Base-by-base conservation (phyloP, 2,329 filamentous ascomycete species). In the Alternaria longipes region DNA sequence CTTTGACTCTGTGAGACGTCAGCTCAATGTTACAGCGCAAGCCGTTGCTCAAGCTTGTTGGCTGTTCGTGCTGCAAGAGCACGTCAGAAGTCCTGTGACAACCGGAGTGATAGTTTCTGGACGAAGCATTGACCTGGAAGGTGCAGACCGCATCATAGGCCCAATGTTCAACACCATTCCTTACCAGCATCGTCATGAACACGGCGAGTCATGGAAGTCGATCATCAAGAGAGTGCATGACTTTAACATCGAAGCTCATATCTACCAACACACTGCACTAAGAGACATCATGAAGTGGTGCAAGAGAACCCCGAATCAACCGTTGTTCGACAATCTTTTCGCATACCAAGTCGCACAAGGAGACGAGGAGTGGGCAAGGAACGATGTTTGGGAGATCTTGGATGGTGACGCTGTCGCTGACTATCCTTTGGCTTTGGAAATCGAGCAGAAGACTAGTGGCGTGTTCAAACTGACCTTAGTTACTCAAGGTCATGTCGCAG, bases 141-240 rank as follows among this genome's bases (percentile, higher is more conserved):
- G 83, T 2, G 85, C 89, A 2, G 90, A 93, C 47, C 74, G 83
- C 22, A 86, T 91, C 1, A 85, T 95, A 42, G 94, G 94, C 0
- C 94, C 94, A 0, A 80, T 97, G 20, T 97, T 97, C 84, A 97
- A 97, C 74, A 97, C 93, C 0, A 81, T 97, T 1, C 93, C 94
- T 0, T 93, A 91, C 73, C 84, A 86, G 56, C 78, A 88, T 34
- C 73, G 80, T 6, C 66, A 85, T 14, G 62, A 78, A 7, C 64
- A 75, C 0, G 71, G 77, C 0, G 80, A 84, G 5, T 87, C 83
- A 0, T 93, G 90, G 87, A 74, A 79, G 1, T 83, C 86, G 0
- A 76, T 93, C 1, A 81, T 93, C 22, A 82, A 80, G 16, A 80
- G 82, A 52, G 92, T 91, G 62, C 92, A 97, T 69, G 79, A 87